Base-by-base conservation (phyloP, 352 stramenopile genomes). In the Phytophthora lateralis region DNA sequence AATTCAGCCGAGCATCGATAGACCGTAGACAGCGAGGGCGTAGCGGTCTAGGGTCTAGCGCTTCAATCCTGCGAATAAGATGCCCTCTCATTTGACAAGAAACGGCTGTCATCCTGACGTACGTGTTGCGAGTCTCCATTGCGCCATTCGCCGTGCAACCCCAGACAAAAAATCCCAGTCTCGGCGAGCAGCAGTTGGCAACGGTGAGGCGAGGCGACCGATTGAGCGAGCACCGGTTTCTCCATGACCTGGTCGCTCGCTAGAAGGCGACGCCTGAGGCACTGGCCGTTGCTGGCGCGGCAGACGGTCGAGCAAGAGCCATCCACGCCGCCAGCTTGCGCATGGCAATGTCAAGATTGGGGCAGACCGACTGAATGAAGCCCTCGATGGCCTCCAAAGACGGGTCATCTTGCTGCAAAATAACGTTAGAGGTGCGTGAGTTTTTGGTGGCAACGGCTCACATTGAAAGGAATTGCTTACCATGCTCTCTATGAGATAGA, bases 401-500 rank as follows among this genome's bases (percentile, higher is more conserved):
- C 26, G 86, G 68, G 38, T 91, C 80, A 42, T 88, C 80, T 69
- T 93, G 69, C 74, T 87, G 49, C 44, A 24, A 61, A 21, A 71
- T 12, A 44, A 60, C 12, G 14, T 46, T 54, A 43, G 20, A 5
- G n/a, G 9, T 55, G 29, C 55, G 30, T 43, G n/a, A 27, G 6
- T 34, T 60, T 70, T 58, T 39, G 44, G 46, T 56, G 17, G 43
- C 44, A 54, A 47, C 21, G 17, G 27, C 6, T 38, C 21, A 44
- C 29, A 17, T 26, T 38, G 42, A 20, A n/a, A 9, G 48, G 12
- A 55, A 48, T 17, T 15, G 35, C 75, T 60, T 70, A 95, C 84
- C 83, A 91, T 93, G 63, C 85, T 94, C 58, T 93, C 85, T 59
- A 96, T 91, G 1, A 94, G 59, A 46, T 96, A 96, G 43, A 96